These are phyloP conservation scores for Mycena rosella DNA, from an alignment of 768 basidiomycete genomes.

Conservation along the genomic window DNA sequence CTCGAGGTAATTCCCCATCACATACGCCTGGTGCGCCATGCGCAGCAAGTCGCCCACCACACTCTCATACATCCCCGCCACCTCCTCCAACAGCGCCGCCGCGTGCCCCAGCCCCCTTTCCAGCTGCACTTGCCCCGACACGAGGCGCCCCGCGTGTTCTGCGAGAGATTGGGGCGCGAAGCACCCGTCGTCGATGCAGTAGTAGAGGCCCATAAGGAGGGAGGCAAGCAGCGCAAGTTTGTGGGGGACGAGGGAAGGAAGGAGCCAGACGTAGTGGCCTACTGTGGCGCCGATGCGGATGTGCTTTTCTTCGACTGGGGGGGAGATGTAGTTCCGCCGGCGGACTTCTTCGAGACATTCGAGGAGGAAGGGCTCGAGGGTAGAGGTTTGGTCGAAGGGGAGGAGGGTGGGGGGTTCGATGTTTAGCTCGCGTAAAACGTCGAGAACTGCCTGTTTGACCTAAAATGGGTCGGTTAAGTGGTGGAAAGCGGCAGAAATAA, in stretches of 20 bases:
- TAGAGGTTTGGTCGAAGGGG: conserved; percentile 26
- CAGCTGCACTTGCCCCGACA: conserved; percentile 1
- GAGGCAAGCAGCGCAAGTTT: conserved; percentile 14
- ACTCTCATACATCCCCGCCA: conserved; percentile 15
- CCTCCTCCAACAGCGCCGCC: conserved; percentile 7
- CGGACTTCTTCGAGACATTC: conserved; percentile 26
- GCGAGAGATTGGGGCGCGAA: conserved; percentile 6
- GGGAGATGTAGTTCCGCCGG: conserved; percentile 14
- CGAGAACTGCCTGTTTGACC: conserved; percentile 28
- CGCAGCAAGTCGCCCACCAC: conserved; percentile 19
- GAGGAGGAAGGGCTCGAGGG: conserved; percentile 17
- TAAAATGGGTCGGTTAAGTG: not conserved
- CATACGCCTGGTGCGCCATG: conserved; percentile 26
- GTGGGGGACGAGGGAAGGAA: conserved; percentile 1
- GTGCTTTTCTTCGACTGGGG: conserved; percentile 19
- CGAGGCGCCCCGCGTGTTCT: conserved; percentile 21
- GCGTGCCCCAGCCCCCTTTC: conserved; percentile 21
- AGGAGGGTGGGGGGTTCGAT: conserved; percentile 16
- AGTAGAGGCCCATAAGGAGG: conserved; percentile 17
- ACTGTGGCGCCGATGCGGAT: conserved; percentile 27
- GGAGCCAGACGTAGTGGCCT: conserved; percentile 27
- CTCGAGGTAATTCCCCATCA: conserved; percentile 30
- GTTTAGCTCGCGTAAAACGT: conserved; percentile 13
- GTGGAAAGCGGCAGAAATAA: not conserved
- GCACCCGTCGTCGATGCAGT: conserved; percentile 26